Percentiles rank a stretch among this genome's conserved stretches.
phyloP scores from a whole-genome alignment of 2,329 filamentous ascomycete species.

The Albifimbria verrucaria region DNA sequence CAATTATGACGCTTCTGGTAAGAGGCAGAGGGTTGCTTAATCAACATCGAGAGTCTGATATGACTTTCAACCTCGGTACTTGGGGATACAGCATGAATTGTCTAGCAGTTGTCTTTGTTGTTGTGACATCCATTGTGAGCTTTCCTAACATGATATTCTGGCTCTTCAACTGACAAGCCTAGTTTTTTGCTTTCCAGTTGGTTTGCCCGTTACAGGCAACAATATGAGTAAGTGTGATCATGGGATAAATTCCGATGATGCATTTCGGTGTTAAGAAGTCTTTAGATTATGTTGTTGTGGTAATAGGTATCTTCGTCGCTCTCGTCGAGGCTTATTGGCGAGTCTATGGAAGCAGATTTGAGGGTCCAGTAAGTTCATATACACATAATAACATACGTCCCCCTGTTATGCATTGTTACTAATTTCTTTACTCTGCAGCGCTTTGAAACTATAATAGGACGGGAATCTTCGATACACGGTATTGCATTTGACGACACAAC shows the following conservation, averaged over 20 bases:
- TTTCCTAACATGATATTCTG: not conserved
- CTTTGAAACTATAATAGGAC: too few species aligned
- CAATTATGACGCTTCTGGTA: constrained; percentile 33
- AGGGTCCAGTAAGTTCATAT: too few species aligned
- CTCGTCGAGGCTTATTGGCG: not conserved
- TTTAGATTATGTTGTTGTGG: not conserved
- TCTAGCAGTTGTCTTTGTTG: constrained; percentile 30
- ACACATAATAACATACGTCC: too few species aligned
- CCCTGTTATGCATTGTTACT: too few species aligned
- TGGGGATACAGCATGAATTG: constrained; percentile 27
- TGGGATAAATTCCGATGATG: not conserved
- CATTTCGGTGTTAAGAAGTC: too few species aligned
- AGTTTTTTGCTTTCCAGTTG: constrained; percentile 29
- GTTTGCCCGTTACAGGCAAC: constrained; percentile 24
- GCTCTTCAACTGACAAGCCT: not conserved
- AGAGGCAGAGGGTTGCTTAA: constrained; percentile 30
- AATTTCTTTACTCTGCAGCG: too few species aligned
- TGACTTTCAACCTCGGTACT: constrained; percentile 25
- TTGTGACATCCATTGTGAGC: constrained; percentile 34
- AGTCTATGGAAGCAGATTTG: too few species aligned
- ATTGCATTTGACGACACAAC: too few species aligned
- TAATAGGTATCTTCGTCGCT: not conserved
- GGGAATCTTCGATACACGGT: too few species aligned
- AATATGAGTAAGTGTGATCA: constrained; percentile 23
- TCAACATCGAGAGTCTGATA: constrained; percentile 18